phyloP scores from a whole-genome alignment of 169 alveolate species.

The Cryptosporidium parvum region DNA sequence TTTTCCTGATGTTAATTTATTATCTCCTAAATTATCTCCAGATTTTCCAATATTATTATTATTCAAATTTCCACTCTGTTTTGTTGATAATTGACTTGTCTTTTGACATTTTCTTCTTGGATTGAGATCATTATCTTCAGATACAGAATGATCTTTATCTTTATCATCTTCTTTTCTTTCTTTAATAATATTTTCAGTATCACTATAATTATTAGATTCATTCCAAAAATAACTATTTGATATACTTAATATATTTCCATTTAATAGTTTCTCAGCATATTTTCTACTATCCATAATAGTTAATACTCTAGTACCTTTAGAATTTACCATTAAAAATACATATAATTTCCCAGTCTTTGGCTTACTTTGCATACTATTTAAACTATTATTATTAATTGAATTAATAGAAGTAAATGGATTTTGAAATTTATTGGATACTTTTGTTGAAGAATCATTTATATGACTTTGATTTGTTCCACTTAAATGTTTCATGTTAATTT shows the following conservation, averaged over 20 bases:
- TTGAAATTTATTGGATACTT: neutral
- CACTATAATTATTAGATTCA: neutral
- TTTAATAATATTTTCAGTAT: neutral
- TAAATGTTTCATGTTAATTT: neutral
- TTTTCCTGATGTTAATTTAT: neutral
- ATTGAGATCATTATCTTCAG: neutral
- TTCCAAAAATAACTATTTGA: neutral
- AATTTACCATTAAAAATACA: slow-evolving; percentile 72
- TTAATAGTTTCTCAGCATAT: slow-evolving; percentile 52
- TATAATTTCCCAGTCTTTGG: slow-evolving; percentile 45
- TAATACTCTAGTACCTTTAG: slow-evolving; percentile 75
- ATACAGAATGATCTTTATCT: neutral
- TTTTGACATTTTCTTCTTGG: neutral
- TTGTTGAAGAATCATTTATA: slow-evolving; percentile 6
- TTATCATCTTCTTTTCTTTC: neutral
- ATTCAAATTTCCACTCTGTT: neutral
- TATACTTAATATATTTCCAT: slow-evolving; percentile 18
- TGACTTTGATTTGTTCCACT: neutral
- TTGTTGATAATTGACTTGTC: neutral
- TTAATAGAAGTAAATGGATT: slow-evolving; percentile 14
- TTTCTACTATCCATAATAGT: slow-evolving; percentile 62
- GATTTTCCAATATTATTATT: neutral
- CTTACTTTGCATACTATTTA: slow-evolving; percentile 10
- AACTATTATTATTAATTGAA: neutral
- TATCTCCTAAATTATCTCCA: neutral